Percentiles rank a stretch among this genome's conserved stretches.
These are phyloP conservation scores for Naegleria fowleri DNA, from an alignment of 208 protist genomes.

Conservation along the genomic window DNA sequence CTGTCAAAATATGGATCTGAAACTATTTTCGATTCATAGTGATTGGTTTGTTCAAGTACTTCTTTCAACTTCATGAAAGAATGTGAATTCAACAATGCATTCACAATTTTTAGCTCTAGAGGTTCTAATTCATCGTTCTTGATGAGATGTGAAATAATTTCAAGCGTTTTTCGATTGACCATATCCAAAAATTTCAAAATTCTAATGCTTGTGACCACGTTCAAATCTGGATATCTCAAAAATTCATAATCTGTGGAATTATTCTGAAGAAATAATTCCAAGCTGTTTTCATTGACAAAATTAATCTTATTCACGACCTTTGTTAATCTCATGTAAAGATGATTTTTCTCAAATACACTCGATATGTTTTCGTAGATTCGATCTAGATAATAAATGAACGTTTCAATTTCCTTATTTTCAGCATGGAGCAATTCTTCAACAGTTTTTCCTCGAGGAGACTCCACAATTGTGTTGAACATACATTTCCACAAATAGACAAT, in stretches of 20 bases:
- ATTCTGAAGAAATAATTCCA: neutral
- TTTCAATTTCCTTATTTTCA: neutral
- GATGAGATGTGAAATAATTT: neutral
- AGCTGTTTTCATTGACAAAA: neutral
- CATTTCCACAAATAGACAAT: neutral
- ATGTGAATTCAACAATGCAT: neutral
- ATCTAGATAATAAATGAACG: neutral
- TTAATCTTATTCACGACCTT: neutral
- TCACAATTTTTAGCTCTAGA: neutral
- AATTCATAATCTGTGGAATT: neutral
- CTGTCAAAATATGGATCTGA: neutral
- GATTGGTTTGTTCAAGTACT: neutral
- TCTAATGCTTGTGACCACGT: neutral
- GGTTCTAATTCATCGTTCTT: neutral
- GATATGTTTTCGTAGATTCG: neutral
- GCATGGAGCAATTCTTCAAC: neutral
- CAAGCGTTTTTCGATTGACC: neutral
- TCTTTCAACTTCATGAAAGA: neutral
- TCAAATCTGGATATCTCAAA: neutral
- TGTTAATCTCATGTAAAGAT: neutral
- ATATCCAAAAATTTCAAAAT: neutral
- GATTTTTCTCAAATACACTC: neutral
- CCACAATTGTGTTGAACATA: neutral
- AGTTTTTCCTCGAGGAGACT: neutral
- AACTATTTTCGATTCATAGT: neutral